Conservation (phyloP, 495 filamentous ascomycete genomes). For the Penicillium subrubescens region DNA sequence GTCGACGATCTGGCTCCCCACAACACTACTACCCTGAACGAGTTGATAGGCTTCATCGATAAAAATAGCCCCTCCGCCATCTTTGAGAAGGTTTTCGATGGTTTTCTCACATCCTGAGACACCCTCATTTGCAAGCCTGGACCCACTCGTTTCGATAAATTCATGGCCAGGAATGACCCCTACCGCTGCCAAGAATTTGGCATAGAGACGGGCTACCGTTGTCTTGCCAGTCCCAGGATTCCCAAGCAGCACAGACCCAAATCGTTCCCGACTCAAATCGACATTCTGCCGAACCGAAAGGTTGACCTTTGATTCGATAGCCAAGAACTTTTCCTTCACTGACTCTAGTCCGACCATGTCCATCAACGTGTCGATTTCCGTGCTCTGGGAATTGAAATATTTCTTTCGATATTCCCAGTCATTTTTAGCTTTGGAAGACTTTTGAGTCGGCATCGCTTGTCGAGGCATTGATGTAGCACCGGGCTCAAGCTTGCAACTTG, state of each 20-base stretch:
- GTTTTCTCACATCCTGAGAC: constrained; percentile 57
- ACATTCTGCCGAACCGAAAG: constrained; percentile 56
- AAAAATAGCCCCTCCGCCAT: constrained; percentile 67
- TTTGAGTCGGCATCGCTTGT: constrained; percentile 2
- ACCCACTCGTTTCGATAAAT: constrained; percentile 71
- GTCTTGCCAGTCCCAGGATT: constrained; percentile 89
- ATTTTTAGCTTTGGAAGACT: constrained; percentile 34
- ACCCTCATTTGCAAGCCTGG: constrained; percentile 64
- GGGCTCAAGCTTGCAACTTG: neutral
- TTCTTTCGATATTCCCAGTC: constrained; percentile 67
- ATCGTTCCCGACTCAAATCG: constrained; percentile 60
- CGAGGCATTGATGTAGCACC: neutral
- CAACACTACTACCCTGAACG: constrained; percentile 36
- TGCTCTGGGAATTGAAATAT: too few species aligned
- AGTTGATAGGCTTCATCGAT: constrained; percentile 83
- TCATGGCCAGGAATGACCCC: constrained; percentile 53
- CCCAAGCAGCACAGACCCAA: constrained; percentile 66
- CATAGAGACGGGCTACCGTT: constrained; percentile 78
- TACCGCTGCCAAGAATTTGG: constrained; percentile 63
- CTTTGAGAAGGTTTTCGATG: constrained; percentile 56
- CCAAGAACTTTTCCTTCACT: constrained; percentile 64
- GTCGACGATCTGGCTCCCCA: constrained; percentile 67
- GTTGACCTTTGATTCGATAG: constrained; percentile 70
- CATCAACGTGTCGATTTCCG: too few species aligned
- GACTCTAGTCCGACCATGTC: constrained; percentile 70